phyloP scores from a whole-genome alignment of 2,329 filamentous ascomycete species.

The Daldinia eschscholtzii region DNA sequence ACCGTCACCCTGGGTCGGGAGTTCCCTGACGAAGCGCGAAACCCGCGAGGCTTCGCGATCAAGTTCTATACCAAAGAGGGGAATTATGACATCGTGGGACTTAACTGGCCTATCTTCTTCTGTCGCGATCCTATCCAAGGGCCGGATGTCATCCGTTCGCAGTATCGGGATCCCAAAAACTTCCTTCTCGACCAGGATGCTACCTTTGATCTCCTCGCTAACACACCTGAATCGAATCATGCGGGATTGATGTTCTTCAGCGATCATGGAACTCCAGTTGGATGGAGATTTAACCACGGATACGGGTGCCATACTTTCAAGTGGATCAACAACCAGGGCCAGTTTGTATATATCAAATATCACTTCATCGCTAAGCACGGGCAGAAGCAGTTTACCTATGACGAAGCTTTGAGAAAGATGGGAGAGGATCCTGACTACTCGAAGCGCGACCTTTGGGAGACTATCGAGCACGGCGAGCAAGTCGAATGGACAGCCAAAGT shows the following conservation, averaged over 20 bases:
- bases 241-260: conserved; percentile 75
- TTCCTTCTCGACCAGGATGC: conserved; percentile 69
- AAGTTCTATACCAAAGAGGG: conserved; percentile 81
- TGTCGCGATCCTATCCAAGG: conserved; percentile 80
- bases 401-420: conserved; percentile 69
- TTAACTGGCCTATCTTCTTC: conserved; percentile 83
- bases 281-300: conserved; percentile 75
- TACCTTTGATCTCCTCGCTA: conserved; percentile 73
- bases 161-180: conserved; percentile 78
- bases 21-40: conserved; percentile 59
- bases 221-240: conserved; percentile 74
- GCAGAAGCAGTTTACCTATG: conserved; percentile 69
- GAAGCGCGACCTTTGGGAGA: conserved; percentile 73
- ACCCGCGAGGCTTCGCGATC: conserved; percentile 78
- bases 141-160: conserved; percentile 79
- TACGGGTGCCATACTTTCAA: conserved; percentile 77
- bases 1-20: conserved; percentile 76
- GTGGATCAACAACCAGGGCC: conserved; percentile 73
- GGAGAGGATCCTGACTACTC: conserved; percentile 68
- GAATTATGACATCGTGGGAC: conserved; percentile 79
- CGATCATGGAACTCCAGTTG: conserved; percentile 74
- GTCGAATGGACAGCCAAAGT: conserved; percentile 74
- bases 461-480: conserved; percentile 71
- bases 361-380: conserved; percentile 75
- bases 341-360: conserved; percentile 75